These are phyloP conservation scores for Hirsutella minnesotensis DNA, from an alignment of 2,329 filamentous ascomycete genomes.

Conservation along the genomic window DNA sequence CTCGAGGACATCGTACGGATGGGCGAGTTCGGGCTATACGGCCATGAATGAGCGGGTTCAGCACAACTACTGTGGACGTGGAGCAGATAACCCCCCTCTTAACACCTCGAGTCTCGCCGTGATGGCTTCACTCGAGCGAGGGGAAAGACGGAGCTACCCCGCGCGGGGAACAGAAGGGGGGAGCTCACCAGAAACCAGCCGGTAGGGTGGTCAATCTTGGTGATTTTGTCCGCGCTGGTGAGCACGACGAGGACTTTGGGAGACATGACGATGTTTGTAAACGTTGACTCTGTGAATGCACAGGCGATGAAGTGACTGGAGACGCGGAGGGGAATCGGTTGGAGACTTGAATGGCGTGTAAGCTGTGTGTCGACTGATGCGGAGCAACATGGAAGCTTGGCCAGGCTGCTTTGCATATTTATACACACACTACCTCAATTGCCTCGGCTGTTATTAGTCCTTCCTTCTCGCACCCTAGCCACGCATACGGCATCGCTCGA, in stretches of 20 bases:
- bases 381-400: too few species aligned
- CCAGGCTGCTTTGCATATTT: too few species aligned
- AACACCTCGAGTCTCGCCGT: too few species aligned
- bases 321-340: neutral
- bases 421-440: too few species aligned
- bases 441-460: too few species aligned
- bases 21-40: slow-evolving; percentile 46
- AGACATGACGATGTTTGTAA: slow-evolving; percentile 25
- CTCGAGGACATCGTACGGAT: slow-evolving; percentile 48
- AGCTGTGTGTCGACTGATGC: too few species aligned
- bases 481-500: too few species aligned
- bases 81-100: too few species aligned
- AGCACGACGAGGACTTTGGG: slow-evolving; percentile 60
- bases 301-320: neutral
- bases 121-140: neutral
- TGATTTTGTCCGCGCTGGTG: slow-evolving; percentile 45
- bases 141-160: neutral
- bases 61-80: too few species aligned
- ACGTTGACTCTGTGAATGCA: too few species aligned
- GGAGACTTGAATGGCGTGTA: neutral
- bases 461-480: too few species aligned
- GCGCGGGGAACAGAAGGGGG: neutral
- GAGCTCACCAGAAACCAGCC: slow-evolving; percentile 56
- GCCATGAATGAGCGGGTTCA: too few species aligned
- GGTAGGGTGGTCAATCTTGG: slow-evolving; percentile 39